Evolutionary conservation across 331 rosid species (phyloP).

Genomic region (Erythrophleum ivorense): DNA sequence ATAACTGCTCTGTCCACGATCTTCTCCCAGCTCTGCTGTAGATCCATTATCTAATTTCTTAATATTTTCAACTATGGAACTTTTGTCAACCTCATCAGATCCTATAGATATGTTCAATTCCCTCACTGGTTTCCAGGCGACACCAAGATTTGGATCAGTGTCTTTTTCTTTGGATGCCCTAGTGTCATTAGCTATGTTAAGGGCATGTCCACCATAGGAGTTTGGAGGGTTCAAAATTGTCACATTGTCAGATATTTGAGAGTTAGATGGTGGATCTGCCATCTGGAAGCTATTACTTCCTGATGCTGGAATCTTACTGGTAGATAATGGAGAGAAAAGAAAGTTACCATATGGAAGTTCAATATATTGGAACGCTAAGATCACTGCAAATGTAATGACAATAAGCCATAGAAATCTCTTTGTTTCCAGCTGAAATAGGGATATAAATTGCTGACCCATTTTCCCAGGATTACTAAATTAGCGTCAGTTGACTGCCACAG

Average conservation of each 20-base stretch:
- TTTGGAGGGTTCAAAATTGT: constrained; percentile 40
- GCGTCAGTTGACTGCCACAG: constrained; percentile 9
- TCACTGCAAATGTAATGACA: constrained; percentile 57
- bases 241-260: constrained; percentile 30
- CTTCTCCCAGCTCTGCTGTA: background rate
- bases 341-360: constrained; percentile 65
- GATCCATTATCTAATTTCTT: constrained; percentile 34
- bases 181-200: constrained; percentile 41
- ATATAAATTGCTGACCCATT: constrained; percentile 59
- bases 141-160: constrained; percentile 19
- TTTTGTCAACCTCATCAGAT: constrained; percentile 30
- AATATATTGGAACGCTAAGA: constrained; percentile 58
- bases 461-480: constrained; percentile 23
- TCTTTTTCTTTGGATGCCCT: constrained; percentile 22
- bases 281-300: constrained; percentile 37
- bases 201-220: constrained; percentile 10
- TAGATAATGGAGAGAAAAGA: constrained; percentile 48
- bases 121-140: constrained; percentile 21
- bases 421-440: constrained; percentile 53
- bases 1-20: background rate
- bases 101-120: constrained; percentile 10
- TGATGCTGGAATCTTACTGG: constrained; percentile 37
- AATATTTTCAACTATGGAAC: constrained; percentile 5
- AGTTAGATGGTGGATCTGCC: constrained; percentile 33
- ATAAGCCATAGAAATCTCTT: constrained; percentile 66